Conservation (phyloP, 176 grass and related monocot species). For the Oryza glaberrima region DNA sequence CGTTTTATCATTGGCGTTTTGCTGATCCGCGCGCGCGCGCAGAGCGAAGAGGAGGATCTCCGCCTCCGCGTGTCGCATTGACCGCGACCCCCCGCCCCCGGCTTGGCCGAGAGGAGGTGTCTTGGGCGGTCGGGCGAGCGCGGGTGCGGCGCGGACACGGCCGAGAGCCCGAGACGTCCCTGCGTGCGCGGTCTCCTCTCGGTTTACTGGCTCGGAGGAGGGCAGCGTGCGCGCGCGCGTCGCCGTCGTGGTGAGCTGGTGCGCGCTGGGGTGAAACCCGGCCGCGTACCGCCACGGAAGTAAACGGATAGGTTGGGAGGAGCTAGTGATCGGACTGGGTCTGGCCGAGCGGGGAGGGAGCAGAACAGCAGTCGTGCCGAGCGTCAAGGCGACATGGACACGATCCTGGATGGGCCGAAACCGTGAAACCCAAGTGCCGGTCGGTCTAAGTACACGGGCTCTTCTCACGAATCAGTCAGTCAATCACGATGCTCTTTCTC, state of each 20-base stretch:
- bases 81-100: constrained; percentile 7
- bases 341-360: constrained; percentile 18
- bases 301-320: constrained; percentile 24
- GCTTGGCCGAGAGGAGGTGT: neutral
- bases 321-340: constrained; percentile 29
- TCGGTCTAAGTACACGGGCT: neutral
- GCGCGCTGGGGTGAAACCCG: neutral
- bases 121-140: too few species aligned
- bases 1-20: neutral
- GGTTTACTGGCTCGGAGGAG: neutral
- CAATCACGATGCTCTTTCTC: neutral
- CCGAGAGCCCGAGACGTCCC: neutral
- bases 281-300: neutral
- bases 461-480: constrained; percentile 10
- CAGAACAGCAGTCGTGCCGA: constrained; percentile 30
- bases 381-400: constrained; percentile 43
- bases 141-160: neutral
- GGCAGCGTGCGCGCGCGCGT: constrained; percentile 5
- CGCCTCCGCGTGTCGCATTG: neutral
- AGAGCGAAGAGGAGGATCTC: neutral
- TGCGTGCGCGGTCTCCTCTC: neutral
- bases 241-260: constrained; percentile 45
- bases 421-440: neutral
- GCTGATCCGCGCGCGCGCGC: neutral
- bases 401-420: neutral